Evolutionary conservation across 352 stramenopile species (phyloP).

Genomic region (Phytophthora pisi): DNA sequence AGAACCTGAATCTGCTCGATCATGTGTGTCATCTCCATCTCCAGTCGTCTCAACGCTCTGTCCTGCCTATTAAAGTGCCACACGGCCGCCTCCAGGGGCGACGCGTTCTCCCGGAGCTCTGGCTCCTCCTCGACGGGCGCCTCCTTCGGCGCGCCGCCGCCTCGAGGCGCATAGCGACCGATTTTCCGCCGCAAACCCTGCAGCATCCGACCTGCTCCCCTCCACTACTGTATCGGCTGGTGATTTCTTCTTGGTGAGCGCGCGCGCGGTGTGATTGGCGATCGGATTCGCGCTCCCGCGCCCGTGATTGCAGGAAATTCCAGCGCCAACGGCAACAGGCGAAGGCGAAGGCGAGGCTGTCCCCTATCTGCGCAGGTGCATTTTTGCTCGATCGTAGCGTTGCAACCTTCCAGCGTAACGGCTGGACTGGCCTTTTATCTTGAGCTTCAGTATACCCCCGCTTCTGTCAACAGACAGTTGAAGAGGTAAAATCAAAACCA

Average conservation of each 20-base stretch:
- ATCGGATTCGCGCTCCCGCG: neutral
- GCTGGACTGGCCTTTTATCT: constrained; percentile 12
- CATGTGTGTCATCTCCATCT: constrained; percentile 57
- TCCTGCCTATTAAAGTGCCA: constrained; percentile 66
- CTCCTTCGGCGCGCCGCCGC: constrained; percentile 21
- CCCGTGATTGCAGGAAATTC: constrained; percentile 15
- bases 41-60: constrained; percentile 49
- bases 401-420: constrained; percentile 23
- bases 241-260: constrained; percentile 5
- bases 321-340: constrained; percentile 9
- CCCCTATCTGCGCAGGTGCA: neutral
- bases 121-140: neutral
- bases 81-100: constrained; percentile 37
- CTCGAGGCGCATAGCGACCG: constrained; percentile 39
- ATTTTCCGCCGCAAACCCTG: constrained; percentile 74
- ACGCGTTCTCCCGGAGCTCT: constrained; percentile 26
- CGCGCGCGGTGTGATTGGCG: constrained; percentile 4
- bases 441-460: neutral
- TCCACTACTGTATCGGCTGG: too few relatives aligned
- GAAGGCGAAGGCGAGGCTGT: constrained; percentile 13
- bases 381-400: constrained; percentile 27
- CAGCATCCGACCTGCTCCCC: constrained; percentile 33
- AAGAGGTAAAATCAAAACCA: neutral
- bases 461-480: constrained; percentile 6
- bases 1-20: constrained; percentile 60